phyloP scores from a whole-genome alignment of 139 green algal genomes.

The Picochlorum sp. region DNA sequence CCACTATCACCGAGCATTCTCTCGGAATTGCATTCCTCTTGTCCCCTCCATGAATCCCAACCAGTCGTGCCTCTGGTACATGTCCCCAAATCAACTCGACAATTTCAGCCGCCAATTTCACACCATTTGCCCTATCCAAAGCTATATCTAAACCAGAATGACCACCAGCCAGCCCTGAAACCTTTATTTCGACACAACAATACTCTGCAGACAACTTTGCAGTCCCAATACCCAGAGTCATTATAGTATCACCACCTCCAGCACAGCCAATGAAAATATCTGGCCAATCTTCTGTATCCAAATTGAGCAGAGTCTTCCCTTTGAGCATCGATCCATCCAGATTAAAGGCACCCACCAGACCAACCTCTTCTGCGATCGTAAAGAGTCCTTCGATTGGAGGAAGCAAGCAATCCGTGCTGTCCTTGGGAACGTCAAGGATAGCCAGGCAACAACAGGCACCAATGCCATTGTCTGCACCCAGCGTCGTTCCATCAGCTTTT shows the following conservation, averaged over 20 bases:
- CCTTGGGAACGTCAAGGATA: slow-evolving; percentile 34
- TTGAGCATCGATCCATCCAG: slow-evolving; percentile 43
- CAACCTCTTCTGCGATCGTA: slow-evolving; percentile 63
- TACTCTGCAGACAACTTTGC: background rate
- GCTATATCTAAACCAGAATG: slow-evolving; percentile 49
- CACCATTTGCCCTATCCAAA: slow-evolving; percentile 41
- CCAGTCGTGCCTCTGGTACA: slow-evolving; percentile 16
- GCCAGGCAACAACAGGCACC: slow-evolving; percentile 52
- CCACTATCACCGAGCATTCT: slow-evolving; percentile 36
- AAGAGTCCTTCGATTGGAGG: slow-evolving; percentile 69
- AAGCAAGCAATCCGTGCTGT: slow-evolving; percentile 20
- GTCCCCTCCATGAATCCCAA: slow-evolving; percentile 38
- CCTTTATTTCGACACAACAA: background rate
- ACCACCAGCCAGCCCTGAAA: slow-evolving; percentile 42
- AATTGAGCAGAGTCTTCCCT: slow-evolving; percentile 56
- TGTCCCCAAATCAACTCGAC: slow-evolving; percentile 3
- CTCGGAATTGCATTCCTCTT: slow-evolving; percentile 69
- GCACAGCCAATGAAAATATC: slow-evolving; percentile 66
- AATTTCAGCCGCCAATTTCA: slow-evolving; percentile 14
- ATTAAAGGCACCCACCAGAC: slow-evolving; percentile 41
- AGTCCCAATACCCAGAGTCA: slow-evolving; percentile 20
- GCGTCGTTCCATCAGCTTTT: slow-evolving; percentile 52
- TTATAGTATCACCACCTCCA: slow-evolving; percentile 45
- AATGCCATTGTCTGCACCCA: slow-evolving; percentile 66
- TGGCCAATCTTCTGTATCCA: slow-evolving; percentile 70